These are phyloP conservation scores for Gynostemma pentaphyllum DNA, from an alignment of 306 rosid genomes.

Conservation along the genomic window DNA sequence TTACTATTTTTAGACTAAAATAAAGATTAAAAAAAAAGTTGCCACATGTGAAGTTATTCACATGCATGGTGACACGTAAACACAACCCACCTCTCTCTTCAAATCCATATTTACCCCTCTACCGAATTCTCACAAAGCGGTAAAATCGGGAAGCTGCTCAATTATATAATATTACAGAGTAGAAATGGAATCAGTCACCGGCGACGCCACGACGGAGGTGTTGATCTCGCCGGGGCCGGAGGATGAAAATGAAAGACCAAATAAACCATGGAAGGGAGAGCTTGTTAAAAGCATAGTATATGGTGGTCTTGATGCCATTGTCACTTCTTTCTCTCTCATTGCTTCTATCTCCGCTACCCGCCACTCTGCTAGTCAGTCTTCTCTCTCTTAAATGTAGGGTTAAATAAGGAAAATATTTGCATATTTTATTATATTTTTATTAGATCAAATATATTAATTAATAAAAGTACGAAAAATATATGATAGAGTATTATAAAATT, in stretches of 20 bases:
- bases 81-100: not conserved
- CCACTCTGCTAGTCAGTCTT: constrained; percentile 23
- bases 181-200: not conserved
- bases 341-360: constrained; percentile 43
- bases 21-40: not conserved
- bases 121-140: not conserved
- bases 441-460: too few species aligned
- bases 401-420: too few species aligned
- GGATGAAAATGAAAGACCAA: constrained; percentile 30
- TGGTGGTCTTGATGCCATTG: constrained; percentile 50
- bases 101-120: not conserved
- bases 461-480: not conserved
- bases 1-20: not conserved
- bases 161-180: not conserved
- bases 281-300: constrained; percentile 35
- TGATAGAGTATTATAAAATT: not conserved
- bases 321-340: constrained; percentile 52
- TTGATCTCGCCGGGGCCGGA: not conserved
- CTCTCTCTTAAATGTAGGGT: not conserved
- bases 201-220: not conserved
- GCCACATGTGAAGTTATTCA: not conserved
- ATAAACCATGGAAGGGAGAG: constrained; percentile 42
- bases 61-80: not conserved
- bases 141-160: not conserved
- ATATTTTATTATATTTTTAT: too few species aligned